Percentiles rank a stretch among this genome's conserved stretches.
phyloP scores from a whole-genome alignment of 176 grass and related monocot genomes.

The Triticum dicoccoides region DNA sequence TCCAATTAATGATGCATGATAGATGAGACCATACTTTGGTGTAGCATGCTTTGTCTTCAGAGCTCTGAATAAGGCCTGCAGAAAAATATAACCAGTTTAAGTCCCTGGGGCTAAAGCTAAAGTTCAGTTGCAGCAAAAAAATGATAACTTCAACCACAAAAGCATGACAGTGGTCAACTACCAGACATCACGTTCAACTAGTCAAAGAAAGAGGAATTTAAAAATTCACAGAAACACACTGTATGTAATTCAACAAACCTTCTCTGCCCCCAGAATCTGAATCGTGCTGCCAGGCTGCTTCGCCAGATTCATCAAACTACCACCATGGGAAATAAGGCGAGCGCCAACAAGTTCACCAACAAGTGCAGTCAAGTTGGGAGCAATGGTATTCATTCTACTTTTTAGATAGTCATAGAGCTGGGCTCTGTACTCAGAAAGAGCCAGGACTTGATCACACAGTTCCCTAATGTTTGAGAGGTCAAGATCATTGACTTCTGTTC shows the following conservation, averaged over 20 bases:
- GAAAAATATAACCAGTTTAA: constrained; percentile 16
- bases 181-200: not conserved
- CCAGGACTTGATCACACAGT: constrained; percentile 84
- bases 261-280: constrained; percentile 96
- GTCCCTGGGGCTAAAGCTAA: not conserved
- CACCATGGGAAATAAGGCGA: constrained; percentile 90
- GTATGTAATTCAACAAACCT: constrained; percentile 43
- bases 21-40: constrained; percentile 96
- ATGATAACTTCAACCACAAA: not conserved
- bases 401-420: constrained; percentile 80
- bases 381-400: constrained; percentile 91
- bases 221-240: not conserved
- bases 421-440: constrained; percentile 91
- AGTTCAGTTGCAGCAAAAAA: not conserved
- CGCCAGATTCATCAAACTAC: constrained; percentile 84
- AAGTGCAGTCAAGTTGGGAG: constrained; percentile 88
- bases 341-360: constrained; percentile 93
- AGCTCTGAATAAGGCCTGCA: constrained; percentile 86
- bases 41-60: constrained; percentile 84
- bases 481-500: constrained; percentile 87
- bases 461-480: constrained; percentile 83
- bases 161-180: not conserved
- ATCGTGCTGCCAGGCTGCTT: constrained; percentile 95
- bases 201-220: not conserved
- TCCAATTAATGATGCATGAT: constrained; percentile 89